Conservation (phyloP, 2,329 filamentous ascomycete species). For the Verticillium tricorpus region DNA sequence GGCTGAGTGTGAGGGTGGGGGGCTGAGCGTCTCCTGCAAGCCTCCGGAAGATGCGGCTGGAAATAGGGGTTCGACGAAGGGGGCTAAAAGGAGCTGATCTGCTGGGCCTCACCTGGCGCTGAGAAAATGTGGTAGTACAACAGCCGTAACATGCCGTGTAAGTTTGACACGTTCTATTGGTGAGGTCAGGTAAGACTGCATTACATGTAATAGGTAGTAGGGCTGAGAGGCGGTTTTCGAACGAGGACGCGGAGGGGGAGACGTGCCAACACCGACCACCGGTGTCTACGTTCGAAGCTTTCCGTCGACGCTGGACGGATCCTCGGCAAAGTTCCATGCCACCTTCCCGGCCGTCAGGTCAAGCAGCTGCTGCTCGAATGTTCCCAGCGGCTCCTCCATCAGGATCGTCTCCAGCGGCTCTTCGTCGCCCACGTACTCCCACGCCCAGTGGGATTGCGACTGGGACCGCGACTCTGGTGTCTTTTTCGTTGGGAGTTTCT, state of each 20-base stretch:
- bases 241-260: background rate
- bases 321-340: conserved; percentile 19
- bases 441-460: conserved; percentile 51
- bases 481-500: conserved; percentile 26
- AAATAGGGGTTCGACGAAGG: background rate
- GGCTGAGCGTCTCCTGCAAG: background rate
- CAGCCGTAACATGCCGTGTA: too few relatives aligned
- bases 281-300: background rate
- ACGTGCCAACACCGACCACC: too few relatives aligned
- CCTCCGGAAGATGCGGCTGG: background rate
- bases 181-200: too few relatives aligned
- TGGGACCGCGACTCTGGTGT: conserved; percentile 22
- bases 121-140: background rate
- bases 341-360: conserved; percentile 37
- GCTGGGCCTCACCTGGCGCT: background rate
- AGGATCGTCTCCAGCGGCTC: conserved; percentile 35
- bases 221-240: background rate
- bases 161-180: too few relatives aligned
- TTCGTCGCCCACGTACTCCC: conserved; percentile 34
- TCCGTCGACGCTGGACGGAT: background rate
- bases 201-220: background rate
- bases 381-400: conserved; percentile 49
- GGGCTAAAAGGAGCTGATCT: background rate
- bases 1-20: background rate
- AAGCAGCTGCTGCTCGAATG: conserved; percentile 46